Percentiles rank a stretch among this genome's conserved stretches.
Evolutionary conservation across 2,329 filamentous ascomycete genomes (phyloP).

Genomic region (Penicillium sclerotigenum): DNA sequence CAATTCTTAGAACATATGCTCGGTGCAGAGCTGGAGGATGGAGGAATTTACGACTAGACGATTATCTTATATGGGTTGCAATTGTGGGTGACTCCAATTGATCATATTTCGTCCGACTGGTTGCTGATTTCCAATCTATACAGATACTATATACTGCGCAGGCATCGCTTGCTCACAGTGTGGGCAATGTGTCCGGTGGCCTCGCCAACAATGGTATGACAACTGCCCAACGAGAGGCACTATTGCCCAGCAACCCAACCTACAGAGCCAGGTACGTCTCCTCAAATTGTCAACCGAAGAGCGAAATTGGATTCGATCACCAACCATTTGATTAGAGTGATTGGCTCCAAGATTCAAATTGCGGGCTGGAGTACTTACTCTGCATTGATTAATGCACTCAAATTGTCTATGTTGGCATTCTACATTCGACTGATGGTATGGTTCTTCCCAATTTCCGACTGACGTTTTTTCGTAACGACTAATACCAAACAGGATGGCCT

Average conservation of each 20-base stretch:
- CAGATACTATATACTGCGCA: slow-evolving; percentile 51
- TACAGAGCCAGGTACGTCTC: slow-evolving; percentile 37
- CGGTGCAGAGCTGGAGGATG: slow-evolving; percentile 19
- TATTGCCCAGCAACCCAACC: slow-evolving; percentile 43
- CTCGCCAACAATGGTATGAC: slow-evolving; percentile 58
- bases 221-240: slow-evolving; percentile 42
- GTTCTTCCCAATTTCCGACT: not conserved
- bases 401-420: slow-evolving; percentile 54
- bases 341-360: slow-evolving; percentile 53
- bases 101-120: not conserved
- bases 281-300: not conserved
- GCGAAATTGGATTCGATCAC: not conserved
- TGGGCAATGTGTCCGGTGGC: slow-evolving; percentile 46
- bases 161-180: slow-evolving; percentile 46
- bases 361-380: slow-evolving; percentile 53
- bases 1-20: slow-evolving; percentile 41
- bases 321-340: slow-evolving; percentile 32
- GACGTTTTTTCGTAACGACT: not conserved
- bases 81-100: slow-evolving; percentile 37
- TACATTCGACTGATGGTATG: slow-evolving; percentile 50
- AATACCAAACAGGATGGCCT: slow-evolving; percentile 22
- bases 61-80: slow-evolving; percentile 55
- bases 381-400: slow-evolving; percentile 50
- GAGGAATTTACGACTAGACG: slow-evolving; percentile 42
- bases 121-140: not conserved